Evolutionary conservation across 495 filamentous ascomycete genomes (phyloP).

Genomic region (Daldinia loculata): DNA sequence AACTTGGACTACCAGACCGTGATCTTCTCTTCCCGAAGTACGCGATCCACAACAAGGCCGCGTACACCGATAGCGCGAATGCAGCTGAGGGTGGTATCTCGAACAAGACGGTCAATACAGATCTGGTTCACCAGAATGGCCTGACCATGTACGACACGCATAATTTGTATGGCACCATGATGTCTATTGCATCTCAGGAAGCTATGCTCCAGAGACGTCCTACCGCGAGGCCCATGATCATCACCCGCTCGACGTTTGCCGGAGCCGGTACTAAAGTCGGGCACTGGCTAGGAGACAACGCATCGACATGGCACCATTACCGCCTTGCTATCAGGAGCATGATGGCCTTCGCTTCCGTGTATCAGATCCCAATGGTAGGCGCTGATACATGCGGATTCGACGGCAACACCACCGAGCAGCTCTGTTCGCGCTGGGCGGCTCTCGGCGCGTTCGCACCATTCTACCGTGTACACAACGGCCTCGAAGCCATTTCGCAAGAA

Average conservation of each 20-base stretch:
- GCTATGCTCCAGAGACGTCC: slow-evolving; percentile 79
- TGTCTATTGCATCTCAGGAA: slow-evolving; percentile 70
- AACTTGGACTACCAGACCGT: slow-evolving; percentile 66
- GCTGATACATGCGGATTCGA: slow-evolving; percentile 84
- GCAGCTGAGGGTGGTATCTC: slow-evolving; percentile 67
- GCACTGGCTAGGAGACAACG: slow-evolving; percentile 90
- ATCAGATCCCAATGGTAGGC: slow-evolving; percentile 87
- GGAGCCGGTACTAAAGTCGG: slow-evolving; percentile 81
- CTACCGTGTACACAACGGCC: slow-evolving; percentile 75
- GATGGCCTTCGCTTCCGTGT: slow-evolving; percentile 79
- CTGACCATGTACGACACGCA: slow-evolving; percentile 79
- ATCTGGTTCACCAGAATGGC: slow-evolving; percentile 77
- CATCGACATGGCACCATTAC: slow-evolving; percentile 77
- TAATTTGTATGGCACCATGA: slow-evolving; percentile 89
- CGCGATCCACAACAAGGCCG: slow-evolving; percentile 74
- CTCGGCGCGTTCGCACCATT: slow-evolving; percentile 84
- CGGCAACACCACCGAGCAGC: slow-evolving; percentile 74
- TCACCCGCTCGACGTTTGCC: slow-evolving; percentile 85
- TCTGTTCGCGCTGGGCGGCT: slow-evolving; percentile 86
- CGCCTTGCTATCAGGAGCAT: slow-evolving; percentile 71
- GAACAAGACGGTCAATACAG: slow-evolving; percentile 77
- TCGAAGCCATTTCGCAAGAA: slow-evolving; percentile 67
- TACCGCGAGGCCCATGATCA: slow-evolving; percentile 73
- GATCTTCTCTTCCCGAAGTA: slow-evolving; percentile 79
- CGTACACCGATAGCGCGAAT: slow-evolving; percentile 55